phyloP scores from a whole-genome alignment of 78 protist genomes.

The Ministeria vibrans region DNA sequence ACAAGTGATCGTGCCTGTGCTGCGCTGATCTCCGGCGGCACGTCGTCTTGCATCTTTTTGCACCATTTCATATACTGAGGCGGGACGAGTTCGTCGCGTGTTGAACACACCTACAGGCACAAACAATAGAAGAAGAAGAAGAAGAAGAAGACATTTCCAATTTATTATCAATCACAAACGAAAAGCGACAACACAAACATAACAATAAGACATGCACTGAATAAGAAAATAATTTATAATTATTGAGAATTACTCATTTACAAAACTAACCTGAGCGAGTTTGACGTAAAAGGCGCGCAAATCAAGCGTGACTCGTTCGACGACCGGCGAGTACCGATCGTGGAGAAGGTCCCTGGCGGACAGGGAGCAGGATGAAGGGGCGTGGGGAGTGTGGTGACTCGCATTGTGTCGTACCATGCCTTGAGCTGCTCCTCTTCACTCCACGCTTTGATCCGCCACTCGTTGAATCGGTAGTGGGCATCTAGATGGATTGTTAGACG shows the following conservation, averaged over 20 bases:
- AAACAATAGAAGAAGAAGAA: background rate
- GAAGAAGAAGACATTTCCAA: background rate
- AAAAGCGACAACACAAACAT: no score
- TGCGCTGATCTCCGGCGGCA: constrained; percentile 11
- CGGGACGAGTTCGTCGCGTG: constrained; percentile 40
- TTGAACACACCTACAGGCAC: constrained; percentile 5
- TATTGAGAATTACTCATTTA: no score
- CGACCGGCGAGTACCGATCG: background rate
- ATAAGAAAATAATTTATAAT: no score
- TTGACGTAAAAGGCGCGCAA: constrained; percentile 43
- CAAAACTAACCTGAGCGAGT: constrained; percentile 15
- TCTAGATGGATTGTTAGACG: no score
- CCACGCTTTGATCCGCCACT: no score
- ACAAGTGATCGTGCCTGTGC: background rate
- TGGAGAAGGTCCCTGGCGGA: no score
- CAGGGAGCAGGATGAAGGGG: no score
- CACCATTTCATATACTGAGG: constrained; percentile 18
- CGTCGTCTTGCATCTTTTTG: background rate
- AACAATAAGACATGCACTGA: background rate
- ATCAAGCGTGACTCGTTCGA: background rate
- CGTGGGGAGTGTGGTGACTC: no score
- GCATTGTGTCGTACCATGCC: no score
- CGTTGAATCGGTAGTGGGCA: no score
- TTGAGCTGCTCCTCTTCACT: no score
- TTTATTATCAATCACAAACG: no score